Evolutionary conservation across 768 basidiomycete genomes (phyloP), one percentile per base, ranked within the genome.

Genomic region (Leccinum pellstonianum): DNA sequence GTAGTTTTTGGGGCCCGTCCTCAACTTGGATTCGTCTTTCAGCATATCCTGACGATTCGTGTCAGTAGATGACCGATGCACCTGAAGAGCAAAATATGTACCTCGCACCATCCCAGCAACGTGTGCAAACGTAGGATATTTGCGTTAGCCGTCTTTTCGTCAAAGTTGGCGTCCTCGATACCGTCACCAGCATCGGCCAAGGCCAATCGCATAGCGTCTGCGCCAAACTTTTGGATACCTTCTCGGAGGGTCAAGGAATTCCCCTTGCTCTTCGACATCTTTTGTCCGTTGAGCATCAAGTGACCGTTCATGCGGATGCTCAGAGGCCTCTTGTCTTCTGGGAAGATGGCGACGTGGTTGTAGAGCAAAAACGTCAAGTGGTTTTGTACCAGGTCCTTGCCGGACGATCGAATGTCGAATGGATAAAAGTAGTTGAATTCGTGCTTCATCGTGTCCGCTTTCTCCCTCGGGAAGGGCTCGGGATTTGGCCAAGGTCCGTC

Each of bases 371-470:
- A 98, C 0, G 96, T 94, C 69, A 99, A 71, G 74, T 98, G 90
- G 75, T 99, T 99, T 41, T 90, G 91, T 61, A 99, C 89, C 61
- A 99, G 82, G 69, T 99, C 97, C 75, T 98, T 98, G 56, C 92
- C 97, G 12, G 97, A 99, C 14, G 97, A 98, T 52, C 97, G 92
- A 67, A 99, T 85, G 77, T 98, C 93, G 80, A 98, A 89, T 55
- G 97, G 96, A 76, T 99, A 99, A 80, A 96, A 98, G 80, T 98
- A 99, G 33, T 89, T 79, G 81, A 88, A 98, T 75, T 94, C 89
- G 74, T 90, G 89, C 73, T 90, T 95, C 75, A 98, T 81, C 15
- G 81, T 79, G 70, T 95, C 88, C 33, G 86, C 90, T 67, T 91
- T 93, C 69, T 91, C 91, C 63, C 80, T 81, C 2, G 86, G 76